Conservation (phyloP, 176 grass and related monocot species). For the Rhynchospora breviuscula region DNA sequence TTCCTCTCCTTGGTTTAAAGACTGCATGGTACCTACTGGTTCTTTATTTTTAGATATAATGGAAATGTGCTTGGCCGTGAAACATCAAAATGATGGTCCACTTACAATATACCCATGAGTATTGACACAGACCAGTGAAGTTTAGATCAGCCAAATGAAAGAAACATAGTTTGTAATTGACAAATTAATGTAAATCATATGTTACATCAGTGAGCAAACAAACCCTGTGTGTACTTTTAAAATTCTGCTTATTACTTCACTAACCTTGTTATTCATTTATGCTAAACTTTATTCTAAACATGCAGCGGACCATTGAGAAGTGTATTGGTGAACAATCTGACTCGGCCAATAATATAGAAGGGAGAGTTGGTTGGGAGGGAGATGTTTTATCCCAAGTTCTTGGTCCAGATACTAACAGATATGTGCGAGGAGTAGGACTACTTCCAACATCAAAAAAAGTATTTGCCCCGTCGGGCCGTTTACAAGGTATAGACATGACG, state of each 20-base stretch:
- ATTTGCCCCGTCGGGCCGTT: background rate
- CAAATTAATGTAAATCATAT: background rate
- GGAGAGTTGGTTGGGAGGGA: constrained; percentile 26
- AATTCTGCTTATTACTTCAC: no score
- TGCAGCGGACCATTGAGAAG: background rate
- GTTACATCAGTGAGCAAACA: background rate
- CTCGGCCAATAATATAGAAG: background rate
- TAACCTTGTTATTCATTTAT: no score
- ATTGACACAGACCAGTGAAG: no score
- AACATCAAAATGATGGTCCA: no score
- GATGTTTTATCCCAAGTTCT: constrained; percentile 24
- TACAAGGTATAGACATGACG: background rate
- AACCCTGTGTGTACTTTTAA: no score
- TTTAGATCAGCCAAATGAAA: no score
- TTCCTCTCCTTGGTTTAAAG: no score
- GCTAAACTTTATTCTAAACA: background rate
- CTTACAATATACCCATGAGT: no score
- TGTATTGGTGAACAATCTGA: background rate
- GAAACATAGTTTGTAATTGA: no score
- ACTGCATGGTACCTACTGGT: no score
- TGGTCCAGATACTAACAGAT: background rate
- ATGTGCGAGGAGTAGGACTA: constrained; percentile 16
- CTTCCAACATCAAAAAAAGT: constrained; percentile 16
- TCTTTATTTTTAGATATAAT: no score
- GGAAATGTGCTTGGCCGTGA: no score